These are phyloP conservation scores for Fusarium beomiforme DNA, from an alignment of 2,329 filamentous ascomycete genomes.

Conservation along the genomic window DNA sequence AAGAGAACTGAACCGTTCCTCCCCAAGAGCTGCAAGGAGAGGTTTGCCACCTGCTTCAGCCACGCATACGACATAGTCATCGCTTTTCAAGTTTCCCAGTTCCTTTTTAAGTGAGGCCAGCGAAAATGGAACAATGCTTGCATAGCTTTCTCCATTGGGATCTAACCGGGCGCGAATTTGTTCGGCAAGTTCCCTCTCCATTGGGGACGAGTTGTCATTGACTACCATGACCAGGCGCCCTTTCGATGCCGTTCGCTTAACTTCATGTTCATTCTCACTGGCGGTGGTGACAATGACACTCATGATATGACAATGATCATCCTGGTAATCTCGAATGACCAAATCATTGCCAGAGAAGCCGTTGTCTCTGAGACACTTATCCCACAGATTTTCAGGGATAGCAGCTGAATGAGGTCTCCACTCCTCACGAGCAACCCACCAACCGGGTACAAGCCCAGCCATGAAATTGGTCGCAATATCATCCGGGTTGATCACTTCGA, in stretches of 20 bases:
- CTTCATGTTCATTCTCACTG: fast-evolving
- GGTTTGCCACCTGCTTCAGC: neutral
- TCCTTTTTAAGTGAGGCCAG: fast-evolving
- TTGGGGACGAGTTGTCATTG: fast-evolving
- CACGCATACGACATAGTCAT: neutral
- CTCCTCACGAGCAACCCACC: slow-evolving; percentile 45
- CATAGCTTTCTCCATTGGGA: fast-evolving
- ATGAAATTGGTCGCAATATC: slow-evolving; percentile 20
- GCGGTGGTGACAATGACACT: neutral
- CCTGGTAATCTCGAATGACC: neutral
- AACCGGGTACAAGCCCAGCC: slow-evolving; percentile 44
- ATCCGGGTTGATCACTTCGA: slow-evolving; percentile 32
- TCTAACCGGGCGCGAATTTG: fast-evolving
- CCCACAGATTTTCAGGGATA: neutral
- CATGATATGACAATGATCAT: neutral
- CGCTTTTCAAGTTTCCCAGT: fast-evolving
- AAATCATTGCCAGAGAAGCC: neutral
- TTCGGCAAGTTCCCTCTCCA: neutral
- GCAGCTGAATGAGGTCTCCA: neutral
- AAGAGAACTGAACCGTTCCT: neutral
- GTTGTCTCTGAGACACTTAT: neutral
- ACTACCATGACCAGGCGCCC: neutral
- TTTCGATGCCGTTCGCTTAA: fast-evolving
- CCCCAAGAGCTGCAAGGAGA: neutral
- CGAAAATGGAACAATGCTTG: fast-evolving